Percentiles rank a stretch among this genome's conserved stretches.
Conservation (phyloP, 208 protist species). For the Trichomonas vaginalis region DNA sequence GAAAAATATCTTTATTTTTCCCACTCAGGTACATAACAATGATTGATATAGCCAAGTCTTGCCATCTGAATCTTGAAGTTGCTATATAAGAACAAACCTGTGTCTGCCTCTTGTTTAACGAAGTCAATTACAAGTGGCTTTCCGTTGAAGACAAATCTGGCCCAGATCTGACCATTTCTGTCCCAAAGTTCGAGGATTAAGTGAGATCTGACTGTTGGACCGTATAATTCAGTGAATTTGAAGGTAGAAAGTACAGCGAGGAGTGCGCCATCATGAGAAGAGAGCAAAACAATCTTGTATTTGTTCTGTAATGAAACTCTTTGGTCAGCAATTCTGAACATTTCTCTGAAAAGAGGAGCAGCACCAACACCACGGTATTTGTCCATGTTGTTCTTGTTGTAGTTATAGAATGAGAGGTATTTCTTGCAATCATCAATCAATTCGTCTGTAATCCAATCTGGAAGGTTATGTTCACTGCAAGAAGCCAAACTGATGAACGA, state of each 20-base stretch:
- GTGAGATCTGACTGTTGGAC: background rate
- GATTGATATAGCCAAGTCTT: background rate
- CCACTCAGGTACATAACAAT: conserved; percentile 13
- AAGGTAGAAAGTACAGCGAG: background rate
- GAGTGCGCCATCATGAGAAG: background rate
- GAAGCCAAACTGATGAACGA: background rate
- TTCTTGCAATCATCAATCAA: background rate
- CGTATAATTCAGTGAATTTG: background rate
- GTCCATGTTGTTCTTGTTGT: background rate
- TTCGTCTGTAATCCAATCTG: background rate
- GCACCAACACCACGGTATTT: background rate
- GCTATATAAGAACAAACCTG: background rate
- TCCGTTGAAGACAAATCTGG: background rate
- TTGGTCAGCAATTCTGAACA: conserved; percentile 5
- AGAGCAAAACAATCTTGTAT: background rate
- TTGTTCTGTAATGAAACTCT: background rate
- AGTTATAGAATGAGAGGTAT: background rate
- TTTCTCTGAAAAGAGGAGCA: background rate
- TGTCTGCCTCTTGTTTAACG: background rate
- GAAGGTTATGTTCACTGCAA: background rate
- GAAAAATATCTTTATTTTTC: background rate
- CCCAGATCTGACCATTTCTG: background rate
- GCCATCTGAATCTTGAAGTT: background rate
- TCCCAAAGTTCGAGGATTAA: background rate
- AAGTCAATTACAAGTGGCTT: background rate